A percentile compares a stretch with the other conserved stretches of the same genome.
phyloP scores from a whole-genome alignment of 163 green algal genomes.

The Chlamydomonas reinhardtii region DNA sequence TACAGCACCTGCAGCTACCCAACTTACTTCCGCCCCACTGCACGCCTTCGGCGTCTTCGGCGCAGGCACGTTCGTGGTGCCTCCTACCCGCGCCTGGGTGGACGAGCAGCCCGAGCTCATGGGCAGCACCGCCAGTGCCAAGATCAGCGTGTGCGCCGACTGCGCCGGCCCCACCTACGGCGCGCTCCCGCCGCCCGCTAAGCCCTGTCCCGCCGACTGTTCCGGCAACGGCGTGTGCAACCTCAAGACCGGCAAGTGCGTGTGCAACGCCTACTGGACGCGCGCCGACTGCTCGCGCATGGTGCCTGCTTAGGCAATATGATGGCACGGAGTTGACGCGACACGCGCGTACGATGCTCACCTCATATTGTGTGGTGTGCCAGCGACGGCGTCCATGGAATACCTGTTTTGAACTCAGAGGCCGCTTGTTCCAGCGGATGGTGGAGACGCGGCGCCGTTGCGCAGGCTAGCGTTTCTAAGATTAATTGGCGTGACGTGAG shows the following conservation, averaged over 20 bases:
- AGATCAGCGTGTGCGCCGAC: slow-evolving; percentile 22
- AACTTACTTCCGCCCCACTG: too few relatives aligned
- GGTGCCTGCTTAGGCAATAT: background rate
- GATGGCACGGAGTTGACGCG: too few relatives aligned
- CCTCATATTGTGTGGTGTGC: background rate
- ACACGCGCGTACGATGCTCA: too few relatives aligned
- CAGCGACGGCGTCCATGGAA: too few relatives aligned
- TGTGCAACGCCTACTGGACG: slow-evolving; percentile 6
- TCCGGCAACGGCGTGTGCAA: slow-evolving; percentile 43
- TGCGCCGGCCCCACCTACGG: background rate
- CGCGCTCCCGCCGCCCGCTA: background rate
- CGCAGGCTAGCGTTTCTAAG: too few relatives aligned
- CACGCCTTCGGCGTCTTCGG: too few relatives aligned
- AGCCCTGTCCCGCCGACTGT: slow-evolving; percentile 25
- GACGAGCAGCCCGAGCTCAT: slow-evolving; percentile 67
- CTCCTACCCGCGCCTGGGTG: slow-evolving; percentile 66
- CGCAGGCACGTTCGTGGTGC: slow-evolving; percentile 64
- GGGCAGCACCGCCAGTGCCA: slow-evolving; percentile 27
- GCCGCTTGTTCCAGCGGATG: too few relatives aligned
- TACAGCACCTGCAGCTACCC: too few relatives aligned
- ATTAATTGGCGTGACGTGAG: too few relatives aligned
- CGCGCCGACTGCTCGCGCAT: slow-evolving; percentile 12
- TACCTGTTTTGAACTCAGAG: too few relatives aligned
- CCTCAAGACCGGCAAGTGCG: slow-evolving; percentile 16
- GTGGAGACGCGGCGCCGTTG: too few relatives aligned